phyloP scores from a whole-genome alignment of 2,329 filamentous ascomycete species.

The Tolypocladium inflatum region DNA sequence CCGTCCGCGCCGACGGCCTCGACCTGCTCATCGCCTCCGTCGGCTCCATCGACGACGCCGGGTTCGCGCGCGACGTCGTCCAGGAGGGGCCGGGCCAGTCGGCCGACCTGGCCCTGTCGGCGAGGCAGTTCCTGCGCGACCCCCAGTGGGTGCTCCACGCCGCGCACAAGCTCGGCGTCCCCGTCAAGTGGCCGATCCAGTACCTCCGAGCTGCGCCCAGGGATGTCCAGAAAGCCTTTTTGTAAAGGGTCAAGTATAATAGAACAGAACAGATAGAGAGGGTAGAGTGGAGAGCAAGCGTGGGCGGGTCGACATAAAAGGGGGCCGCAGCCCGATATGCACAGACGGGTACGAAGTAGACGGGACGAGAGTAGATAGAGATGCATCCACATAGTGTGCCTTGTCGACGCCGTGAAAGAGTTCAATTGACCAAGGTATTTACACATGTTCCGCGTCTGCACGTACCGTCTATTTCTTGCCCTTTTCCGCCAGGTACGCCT shows the following conservation, averaged over 20 bases:
- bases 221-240: slow-evolving; percentile 1
- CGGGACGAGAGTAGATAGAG: neutral
- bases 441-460: neutral
- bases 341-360: neutral
- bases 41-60: slow-evolving; percentile 60
- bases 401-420: neutral
- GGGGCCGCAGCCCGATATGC: neutral
- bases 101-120: slow-evolving; percentile 65
- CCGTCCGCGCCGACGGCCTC: slow-evolving; percentile 38
- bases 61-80: slow-evolving; percentile 51
- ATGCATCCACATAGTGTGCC: neutral
- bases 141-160: slow-evolving; percentile 67
- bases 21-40: slow-evolving; percentile 62
- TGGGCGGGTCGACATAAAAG: neutral
- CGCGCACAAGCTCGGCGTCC: slow-evolving; percentile 62
- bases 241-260: neutral
- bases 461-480: slow-evolving; percentile 13
- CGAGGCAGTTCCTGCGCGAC: slow-evolving; percentile 71
- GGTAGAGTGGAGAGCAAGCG: neutral
- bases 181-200: slow-evolving; percentile 65
- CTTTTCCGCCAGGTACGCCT: slow-evolving; percentile 39
- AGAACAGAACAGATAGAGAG: neutral
- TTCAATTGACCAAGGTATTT: neutral
- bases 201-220: slow-evolving; percentile 31
- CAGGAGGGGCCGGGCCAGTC: slow-evolving; percentile 30